Evolutionary conservation across 345 rosid species (phyloP), one percentile per base, ranked within the genome.

Genomic region (Anastatica hierochuntica): DNA sequence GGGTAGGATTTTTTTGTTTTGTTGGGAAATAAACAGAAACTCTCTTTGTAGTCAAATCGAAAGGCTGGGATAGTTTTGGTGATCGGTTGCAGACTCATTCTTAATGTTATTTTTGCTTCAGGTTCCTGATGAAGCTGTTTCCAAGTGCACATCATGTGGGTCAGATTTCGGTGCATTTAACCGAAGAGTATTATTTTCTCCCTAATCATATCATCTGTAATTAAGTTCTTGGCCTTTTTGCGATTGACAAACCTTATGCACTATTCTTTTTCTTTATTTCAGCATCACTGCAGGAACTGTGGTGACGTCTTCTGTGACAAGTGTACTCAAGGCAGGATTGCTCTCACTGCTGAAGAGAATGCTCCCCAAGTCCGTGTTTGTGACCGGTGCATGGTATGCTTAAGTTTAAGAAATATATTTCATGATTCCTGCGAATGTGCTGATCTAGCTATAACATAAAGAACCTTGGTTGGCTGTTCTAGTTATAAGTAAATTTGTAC

Each of bases 241-340:
- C 46, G 0, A 45, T 43, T 66, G 15, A 12, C 37, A 21, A 49
- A 44, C 17, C 35, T 46, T 48, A 19, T 50, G 53, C 33, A 24
- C 5, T 53, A 56, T 15, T 44, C 27, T 3, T 49, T 30, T 66
- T 21, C 34, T 56, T n/a, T 37, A 8, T 64, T 58, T 19, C 92
- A 94, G 99, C 99, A 94, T 74, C 99, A 94, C 63, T 94, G 99
- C 74, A 76, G 97, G 74, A 94, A 94, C 60, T 94, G 97, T 63
- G 97, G 99, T 46, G 99, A 94, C 69, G 83, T 94, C 60, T 94
- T 83, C 75, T 94, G 99, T 57, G 99, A 94, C 83, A 88, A 88
- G 72, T 94, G 99, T 49, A 94, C 92, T 18, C 85, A 82, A 41
- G 95, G 95, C 51, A 81, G 97, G 74, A 83, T 75, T 70, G 90